Conservation (phyloP, 768 basidiomycete genomes). For the Lentinula raphanica region DNA sequence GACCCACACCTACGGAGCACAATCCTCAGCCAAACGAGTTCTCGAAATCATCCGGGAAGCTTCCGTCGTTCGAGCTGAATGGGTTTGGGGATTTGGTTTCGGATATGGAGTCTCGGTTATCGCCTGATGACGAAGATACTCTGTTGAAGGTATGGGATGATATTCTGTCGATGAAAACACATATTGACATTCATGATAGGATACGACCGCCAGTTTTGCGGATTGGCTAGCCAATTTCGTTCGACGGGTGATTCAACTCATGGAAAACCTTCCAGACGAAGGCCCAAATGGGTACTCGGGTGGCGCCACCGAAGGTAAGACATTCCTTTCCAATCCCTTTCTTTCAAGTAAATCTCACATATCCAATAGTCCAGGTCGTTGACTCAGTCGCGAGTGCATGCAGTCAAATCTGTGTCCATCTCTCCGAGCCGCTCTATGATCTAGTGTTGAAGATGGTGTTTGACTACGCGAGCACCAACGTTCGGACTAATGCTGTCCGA, state of each 20-base stretch:
- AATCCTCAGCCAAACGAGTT: slow-evolving; percentile 28
- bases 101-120: slow-evolving; percentile 37
- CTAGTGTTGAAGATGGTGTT: slow-evolving; percentile 78
- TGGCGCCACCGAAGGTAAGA: slow-evolving; percentile 57
- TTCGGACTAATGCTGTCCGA: slow-evolving; percentile 80
- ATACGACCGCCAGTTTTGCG: slow-evolving; percentile 69
- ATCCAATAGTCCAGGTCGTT: slow-evolving; percentile 60
- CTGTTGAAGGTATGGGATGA: slow-evolving; percentile 43
- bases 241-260: slow-evolving; percentile 68
- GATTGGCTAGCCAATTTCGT: slow-evolving; percentile 84
- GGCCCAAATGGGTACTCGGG: slow-evolving; percentile 57
- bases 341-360: slow-evolving; percentile 4
- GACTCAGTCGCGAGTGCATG: slow-evolving; percentile 74
- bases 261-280: slow-evolving; percentile 86
- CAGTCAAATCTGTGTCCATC: slow-evolving; percentile 71
- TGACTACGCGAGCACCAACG: slow-evolving; percentile 76
- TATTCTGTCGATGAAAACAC: neutral
- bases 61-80: slow-evolving; percentile 34
- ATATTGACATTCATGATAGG: slow-evolving; percentile 22
- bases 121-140: slow-evolving; percentile 65
- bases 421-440: slow-evolving; percentile 72
- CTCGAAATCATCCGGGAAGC: slow-evolving; percentile 11
- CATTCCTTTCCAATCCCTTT: neutral
- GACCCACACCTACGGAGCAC: slow-evolving; percentile 21
- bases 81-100: slow-evolving; percentile 32